Evolutionary conservation across 148 eudicot genomes (phyloP).

Genomic region (Vaccinium myrtillus): DNA sequence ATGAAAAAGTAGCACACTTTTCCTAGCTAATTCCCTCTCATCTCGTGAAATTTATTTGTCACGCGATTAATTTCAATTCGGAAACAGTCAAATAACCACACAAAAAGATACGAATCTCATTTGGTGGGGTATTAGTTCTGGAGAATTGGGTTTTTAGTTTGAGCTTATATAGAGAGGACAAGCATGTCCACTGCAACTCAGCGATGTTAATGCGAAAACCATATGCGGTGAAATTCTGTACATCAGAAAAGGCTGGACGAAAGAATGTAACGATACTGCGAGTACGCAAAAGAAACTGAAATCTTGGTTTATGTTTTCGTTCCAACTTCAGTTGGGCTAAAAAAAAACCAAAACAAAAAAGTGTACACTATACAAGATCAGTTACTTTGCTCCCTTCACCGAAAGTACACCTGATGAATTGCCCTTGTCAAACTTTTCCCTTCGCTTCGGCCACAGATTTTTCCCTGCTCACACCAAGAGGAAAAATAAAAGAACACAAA

Average conservation of each 20-base stretch:
- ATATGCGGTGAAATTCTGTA: not conserved
- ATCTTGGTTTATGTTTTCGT: not conserved
- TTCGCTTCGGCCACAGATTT: conserved; percentile 16
- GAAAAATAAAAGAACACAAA: not conserved
- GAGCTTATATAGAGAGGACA: not conserved
- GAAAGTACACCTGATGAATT: conserved; percentile 24
- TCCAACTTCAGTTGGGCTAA: not conserved
- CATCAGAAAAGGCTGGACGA: not conserved
- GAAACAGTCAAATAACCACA: not conserved
- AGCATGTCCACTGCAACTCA: not conserved
- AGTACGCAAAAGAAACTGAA: not conserved
- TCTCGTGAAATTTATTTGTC: not conserved
- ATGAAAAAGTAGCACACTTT: not conserved
- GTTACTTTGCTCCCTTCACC: conserved; percentile 14
- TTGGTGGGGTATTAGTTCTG: too few species aligned
- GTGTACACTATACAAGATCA: conserved; percentile 13
- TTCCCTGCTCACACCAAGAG: conserved; percentile 23
- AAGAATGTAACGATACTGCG: not conserved
- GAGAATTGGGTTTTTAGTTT: too few species aligned
- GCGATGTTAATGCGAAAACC: not conserved
- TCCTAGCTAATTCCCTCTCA: not conserved
- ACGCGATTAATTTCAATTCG: not conserved
- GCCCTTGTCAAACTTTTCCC: conserved; percentile 14
- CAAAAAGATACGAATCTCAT: too few species aligned
- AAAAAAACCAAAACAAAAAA: not conserved